Evolutionary conservation across 108 stramenopile species (phyloP), one percentile per base, ranked within the genome.

Genomic region (Nitzschia sp.): DNA sequence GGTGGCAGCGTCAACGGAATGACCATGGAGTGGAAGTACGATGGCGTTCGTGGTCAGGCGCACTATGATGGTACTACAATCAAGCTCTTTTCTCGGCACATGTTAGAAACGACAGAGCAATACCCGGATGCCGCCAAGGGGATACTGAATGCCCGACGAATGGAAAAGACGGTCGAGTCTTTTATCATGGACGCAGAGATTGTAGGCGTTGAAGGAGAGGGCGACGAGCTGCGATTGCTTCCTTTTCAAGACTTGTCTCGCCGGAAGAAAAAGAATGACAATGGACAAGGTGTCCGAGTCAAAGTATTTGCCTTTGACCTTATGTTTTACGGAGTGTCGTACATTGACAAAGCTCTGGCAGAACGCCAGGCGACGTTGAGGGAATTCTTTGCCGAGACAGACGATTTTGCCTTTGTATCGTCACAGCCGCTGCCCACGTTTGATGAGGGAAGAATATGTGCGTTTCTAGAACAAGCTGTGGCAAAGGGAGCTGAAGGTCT

Each of bases 121-220:
- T 95, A 88, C 66, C 90, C 91, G 13, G 92, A 95, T 68, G 82
- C 89, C 25, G 81, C 74, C 18, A 38, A 56, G 25, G 65, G 18
- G 23, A 18, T 72, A 15, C 46, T 68, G 0, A 72, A 71, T 30
- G 75, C 76, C 4, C 28, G 45, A 33, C 8, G 11, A 5, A 25
- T 19, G 2, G 5, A 60, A 26, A 36, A 64, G 30, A 2, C 6
- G 25, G 46, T 25, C 25, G 9, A 24, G 3, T 85, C 85, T 21
- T 93, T 85, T 66, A 82, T 96, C 35, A 53, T 95, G 53, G 96
- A 97, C 72, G 83, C 91, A 17, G 96, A 97, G 73, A 84, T 91
- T 59, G 84, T 85, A 31, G 95, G 87, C 17, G 83, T 90, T 23
- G 83, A 90, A 70, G 32, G 67, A 48, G 59, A 80, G 18, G 86